These are phyloP conservation scores for Sclerotinia trifoliorum DNA, from an alignment of 2,329 filamentous ascomycete species.

Conservation along the genomic window DNA sequence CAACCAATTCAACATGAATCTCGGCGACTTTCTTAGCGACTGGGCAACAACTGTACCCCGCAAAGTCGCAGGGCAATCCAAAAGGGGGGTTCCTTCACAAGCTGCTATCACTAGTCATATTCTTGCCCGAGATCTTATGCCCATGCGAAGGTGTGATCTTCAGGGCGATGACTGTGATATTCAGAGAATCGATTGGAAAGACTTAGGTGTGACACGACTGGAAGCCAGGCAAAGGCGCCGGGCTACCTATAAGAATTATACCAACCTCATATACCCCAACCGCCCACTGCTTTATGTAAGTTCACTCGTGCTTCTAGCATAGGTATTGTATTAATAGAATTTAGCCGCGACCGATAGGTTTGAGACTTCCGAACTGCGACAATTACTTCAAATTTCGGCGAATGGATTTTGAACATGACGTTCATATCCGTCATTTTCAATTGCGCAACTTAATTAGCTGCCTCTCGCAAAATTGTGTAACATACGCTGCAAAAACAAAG, in stretches of 20 bases:
- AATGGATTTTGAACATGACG: slow-evolving; percentile 54
- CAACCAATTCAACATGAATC: slow-evolving; percentile 47
- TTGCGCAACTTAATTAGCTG: slow-evolving; percentile 61
- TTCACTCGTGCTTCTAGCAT: slow-evolving; percentile 26
- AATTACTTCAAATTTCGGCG: slow-evolving; percentile 57
- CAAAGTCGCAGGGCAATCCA: slow-evolving; percentile 19
- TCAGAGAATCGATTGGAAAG: slow-evolving; percentile 59
- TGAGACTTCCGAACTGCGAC: slow-evolving; percentile 32
- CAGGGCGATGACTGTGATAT: slow-evolving; percentile 56
- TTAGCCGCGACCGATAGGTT: slow-evolving; percentile 28
- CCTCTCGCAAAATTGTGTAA: slow-evolving; percentile 54
- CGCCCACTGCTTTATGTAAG: slow-evolving; percentile 50
- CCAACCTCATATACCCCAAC: slow-evolving; percentile 48
- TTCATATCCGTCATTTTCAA: slow-evolving; percentile 64
- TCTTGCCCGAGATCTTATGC: slow-evolving; percentile 26
- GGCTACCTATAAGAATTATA: slow-evolving; percentile 57
- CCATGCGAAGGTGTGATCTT: slow-evolving; percentile 48
- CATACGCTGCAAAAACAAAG: slow-evolving; percentile 53
- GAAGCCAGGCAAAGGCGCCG: slow-evolving; percentile 50
- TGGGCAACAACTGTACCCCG: slow-evolving; percentile 43
- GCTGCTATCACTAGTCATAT: slow-evolving; percentile 28
- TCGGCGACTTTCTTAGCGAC: slow-evolving; percentile 50
- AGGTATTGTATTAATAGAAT: slow-evolving; percentile 16
- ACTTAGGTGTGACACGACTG: slow-evolving; percentile 51
- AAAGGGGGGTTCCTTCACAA: slow-evolving; percentile 27